Percentiles rank a stretch among this genome's conserved stretches.
These are phyloP conservation scores for Rhynchosporium secalis DNA, from an alignment of 2,329 filamentous ascomycete species.

Conservation along the genomic window DNA sequence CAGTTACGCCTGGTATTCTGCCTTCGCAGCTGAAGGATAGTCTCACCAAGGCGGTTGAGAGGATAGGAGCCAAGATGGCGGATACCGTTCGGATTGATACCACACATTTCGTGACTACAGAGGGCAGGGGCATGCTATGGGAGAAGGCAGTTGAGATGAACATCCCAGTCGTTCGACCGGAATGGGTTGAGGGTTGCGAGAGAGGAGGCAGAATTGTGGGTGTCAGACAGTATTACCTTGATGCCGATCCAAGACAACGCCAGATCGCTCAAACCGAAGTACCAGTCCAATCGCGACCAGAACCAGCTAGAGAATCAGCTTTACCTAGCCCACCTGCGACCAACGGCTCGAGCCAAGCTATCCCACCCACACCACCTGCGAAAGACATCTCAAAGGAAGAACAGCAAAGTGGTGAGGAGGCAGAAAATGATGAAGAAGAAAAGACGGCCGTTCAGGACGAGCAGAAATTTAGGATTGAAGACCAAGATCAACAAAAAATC, in stretches of 20 bases:
- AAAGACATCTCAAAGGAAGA: conserved; percentile 34
- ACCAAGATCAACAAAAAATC: conserved; percentile 55
- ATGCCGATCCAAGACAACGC: conserved; percentile 61
- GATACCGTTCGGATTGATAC: conserved; percentile 94
- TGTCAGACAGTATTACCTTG: conserved; percentile 93
- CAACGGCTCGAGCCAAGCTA: conserved; percentile 32
- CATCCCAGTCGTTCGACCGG: conserved; percentile 92
- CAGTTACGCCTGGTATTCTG: conserved; percentile 86
- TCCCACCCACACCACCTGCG: conserved; percentile 37
- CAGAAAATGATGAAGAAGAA: conserved; percentile 37
- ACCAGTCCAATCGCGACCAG: conserved; percentile 24
- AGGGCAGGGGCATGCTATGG: conserved; percentile 86
- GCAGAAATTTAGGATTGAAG: conserved; percentile 58
- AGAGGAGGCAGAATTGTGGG: conserved; percentile 88
- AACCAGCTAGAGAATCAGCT: conserved; percentile 27
- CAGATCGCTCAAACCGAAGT: conserved; percentile 32
- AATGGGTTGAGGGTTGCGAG: conserved; percentile 98
- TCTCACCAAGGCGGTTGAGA: conserved; percentile 72
- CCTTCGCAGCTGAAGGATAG: conserved; percentile 71
- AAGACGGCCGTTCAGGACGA: conserved; percentile 46
- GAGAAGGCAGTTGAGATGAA: conserved; percentile 98
- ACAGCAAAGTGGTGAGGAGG: conserved; percentile 33
- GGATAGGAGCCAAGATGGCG: conserved; percentile 89
- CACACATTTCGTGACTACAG: conserved; percentile 96
- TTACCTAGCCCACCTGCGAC: conserved; percentile 29